phyloP scores from a whole-genome alignment of 805 yeast genomes.

The Ogataea ganodermae region DNA sequence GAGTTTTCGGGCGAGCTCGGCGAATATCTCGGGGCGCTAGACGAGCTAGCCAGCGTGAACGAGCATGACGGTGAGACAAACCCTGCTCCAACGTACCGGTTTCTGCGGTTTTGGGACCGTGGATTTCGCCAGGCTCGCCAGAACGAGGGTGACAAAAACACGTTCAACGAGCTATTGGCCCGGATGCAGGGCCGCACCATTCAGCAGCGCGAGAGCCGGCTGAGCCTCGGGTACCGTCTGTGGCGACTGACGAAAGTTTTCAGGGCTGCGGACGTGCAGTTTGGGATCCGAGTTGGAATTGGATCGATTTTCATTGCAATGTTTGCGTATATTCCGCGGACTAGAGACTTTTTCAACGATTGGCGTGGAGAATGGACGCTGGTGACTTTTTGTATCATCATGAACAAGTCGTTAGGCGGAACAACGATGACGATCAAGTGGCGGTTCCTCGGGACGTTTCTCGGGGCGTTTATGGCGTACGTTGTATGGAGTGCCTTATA shows the following conservation, averaged over 20 bases:
- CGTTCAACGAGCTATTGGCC: slow-evolving; percentile 40
- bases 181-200: slow-evolving; percentile 12
- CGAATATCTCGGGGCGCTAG: slow-evolving; percentile 46
- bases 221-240: slow-evolving; percentile 34
- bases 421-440: slow-evolving; percentile 77
- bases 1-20: slow-evolving; percentile 62
- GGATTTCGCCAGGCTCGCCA: neutral
- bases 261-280: slow-evolving; percentile 67
- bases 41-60: slow-evolving; percentile 24
- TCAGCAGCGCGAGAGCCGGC: slow-evolving; percentile 10
- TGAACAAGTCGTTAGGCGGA: slow-evolving; percentile 84
- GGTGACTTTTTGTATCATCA: slow-evolving; percentile 78
- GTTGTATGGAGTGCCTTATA: slow-evolving; percentile 58
- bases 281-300: slow-evolving; percentile 76
- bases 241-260: slow-evolving; percentile 57
- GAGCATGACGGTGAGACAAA: slow-evolving; percentile 15
- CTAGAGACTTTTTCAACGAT: slow-evolving; percentile 53
- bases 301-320: slow-evolving; percentile 69
- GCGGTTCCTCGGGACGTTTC: slow-evolving; percentile 71
- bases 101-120: slow-evolving; percentile 54
- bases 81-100: slow-evolving; percentile 42
- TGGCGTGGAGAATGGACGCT: slow-evolving; percentile 88
- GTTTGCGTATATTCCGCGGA: slow-evolving; percentile 64
- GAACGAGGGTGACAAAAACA: slow-evolving; percentile 10
- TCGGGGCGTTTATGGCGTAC: slow-evolving; percentile 69